Percentiles rank a stretch among this genome's conserved stretches.
Evolutionary conservation across 768 basidiomycete genomes (phyloP).

Genomic region (Podaxis carcinomalis): DNA sequence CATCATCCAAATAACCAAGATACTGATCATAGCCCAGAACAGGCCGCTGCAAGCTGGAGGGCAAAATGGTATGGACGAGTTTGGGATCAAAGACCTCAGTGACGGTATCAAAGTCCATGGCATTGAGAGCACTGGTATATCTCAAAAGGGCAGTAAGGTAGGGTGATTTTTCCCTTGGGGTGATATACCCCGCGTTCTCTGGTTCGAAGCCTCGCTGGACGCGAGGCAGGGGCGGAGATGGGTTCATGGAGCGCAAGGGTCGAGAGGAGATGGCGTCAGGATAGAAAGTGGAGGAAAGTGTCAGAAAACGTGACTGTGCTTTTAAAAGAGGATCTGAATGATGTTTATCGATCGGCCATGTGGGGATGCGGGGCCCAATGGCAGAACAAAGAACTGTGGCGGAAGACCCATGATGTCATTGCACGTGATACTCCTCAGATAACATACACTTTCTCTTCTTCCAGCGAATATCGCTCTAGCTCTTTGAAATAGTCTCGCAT

Average conservation of each 20-base stretch:
- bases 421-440: conserved; percentile 31
- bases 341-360: conserved; percentile 11
- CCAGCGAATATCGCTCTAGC: conserved; percentile 47
- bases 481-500: conserved; percentile 51
- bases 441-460: conserved; percentile 56
- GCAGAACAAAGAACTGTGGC: neutral
- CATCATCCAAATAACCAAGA: conserved; percentile 23
- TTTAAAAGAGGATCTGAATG: conserved; percentile 3
- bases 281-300: neutral
- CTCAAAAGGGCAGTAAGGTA: conserved; percentile 30
- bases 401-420: conserved; percentile 9
- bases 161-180: conserved; percentile 26
- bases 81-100: conserved; percentile 27
- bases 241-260: neutral
- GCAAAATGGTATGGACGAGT: conserved; percentile 33
- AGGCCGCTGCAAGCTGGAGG: conserved; percentile 28
- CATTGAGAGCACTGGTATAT: conserved; percentile 27
- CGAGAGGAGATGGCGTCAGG: neutral
- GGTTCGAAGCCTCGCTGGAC: conserved; percentile 10
- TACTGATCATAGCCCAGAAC: conserved; percentile 32
- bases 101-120: conserved; percentile 25
- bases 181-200: conserved; percentile 6
- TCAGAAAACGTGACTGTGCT: neutral
- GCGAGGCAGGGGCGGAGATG: neutral
- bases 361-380: conserved; percentile 4